Base-by-base conservation (phyloP, 441 rosid species). In the Raphanus hybrid region DNA sequence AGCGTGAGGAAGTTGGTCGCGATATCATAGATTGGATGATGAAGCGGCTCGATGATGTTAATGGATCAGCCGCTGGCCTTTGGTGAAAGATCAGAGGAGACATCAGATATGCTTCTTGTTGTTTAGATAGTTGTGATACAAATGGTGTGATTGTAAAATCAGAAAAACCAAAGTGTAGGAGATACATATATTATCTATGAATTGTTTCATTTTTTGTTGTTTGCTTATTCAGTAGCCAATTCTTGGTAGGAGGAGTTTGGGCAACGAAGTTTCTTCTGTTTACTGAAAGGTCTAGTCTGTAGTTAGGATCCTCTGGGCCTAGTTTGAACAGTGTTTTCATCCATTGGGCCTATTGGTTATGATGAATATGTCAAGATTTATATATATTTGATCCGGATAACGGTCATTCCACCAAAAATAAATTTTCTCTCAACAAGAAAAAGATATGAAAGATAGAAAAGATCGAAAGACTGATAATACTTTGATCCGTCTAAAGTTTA, bases 21-120 rank as follows among this genome's bases (percentile, higher is more conserved):
- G 97, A 95, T 54, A 95, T 95, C 45, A 91, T 93, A 45, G 66
- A 78, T 55, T 93, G 99, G 99, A 91, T 95, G 93, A 88, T 87
- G 88, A 95, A 82, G 82, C 88, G 82, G 81, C 80, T 90, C 32
- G 84, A 75, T 0, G 20, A 58, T 69, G 65, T 75, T 68, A 80
- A 75, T 8, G 80, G 73, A 71, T 71, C 77, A 50, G 68, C 52
- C 15, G 54, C 67, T 37, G 50, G 73, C 34, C 60, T 75, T 34
- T 75, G 79, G 82, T 80, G 20, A 69, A 73, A 58, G 64, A 66
- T 60, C 41, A 70, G 14, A 59, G 3, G 29, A 35, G 43, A 64
- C 37, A 18, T 57, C 57, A 67, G 74, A 48, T 48, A 67, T 23
- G 74, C 41, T 63, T 79, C 59, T 18, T 55, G 26, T 73, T 54